These are phyloP conservation scores for Picochlorum costavermella DNA, from an alignment of 139 green algal genomes.

Conservation along the genomic window DNA sequence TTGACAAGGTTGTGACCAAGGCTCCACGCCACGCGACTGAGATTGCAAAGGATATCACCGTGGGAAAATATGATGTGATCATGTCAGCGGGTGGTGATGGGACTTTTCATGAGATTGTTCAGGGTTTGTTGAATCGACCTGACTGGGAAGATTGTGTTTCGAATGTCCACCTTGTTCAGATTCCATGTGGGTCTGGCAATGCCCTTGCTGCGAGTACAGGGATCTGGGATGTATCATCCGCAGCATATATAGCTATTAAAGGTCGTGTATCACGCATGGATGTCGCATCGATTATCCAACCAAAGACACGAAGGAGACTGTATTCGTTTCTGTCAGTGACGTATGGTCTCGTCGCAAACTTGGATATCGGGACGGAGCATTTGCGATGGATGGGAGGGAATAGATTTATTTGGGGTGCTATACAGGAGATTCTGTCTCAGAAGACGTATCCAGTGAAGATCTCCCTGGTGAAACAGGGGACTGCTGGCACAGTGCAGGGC, in stretches of 20 bases:
- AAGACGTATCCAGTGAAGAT: slow-evolving; percentile 1
- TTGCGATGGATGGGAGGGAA: slow-evolving; percentile 66
- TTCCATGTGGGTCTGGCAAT: slow-evolving; percentile 62
- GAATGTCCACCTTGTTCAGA: slow-evolving; percentile 32
- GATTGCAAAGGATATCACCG: slow-evolving; percentile 24
- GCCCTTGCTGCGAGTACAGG: slow-evolving; percentile 49
- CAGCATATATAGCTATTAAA: slow-evolving; percentile 45
- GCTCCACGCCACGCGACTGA: slow-evolving; percentile 42
- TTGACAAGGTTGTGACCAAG: slow-evolving; percentile 24
- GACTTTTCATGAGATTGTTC: slow-evolving; percentile 59
- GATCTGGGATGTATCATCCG: slow-evolving; percentile 47
- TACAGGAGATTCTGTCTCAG: slow-evolving; percentile 48
- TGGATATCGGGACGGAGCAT: slow-evolving; percentile 70
- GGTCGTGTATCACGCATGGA: slow-evolving; percentile 35
- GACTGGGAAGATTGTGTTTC: slow-evolving; percentile 53
- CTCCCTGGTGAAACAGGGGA: not conserved
- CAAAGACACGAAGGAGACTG: slow-evolving; percentile 22
- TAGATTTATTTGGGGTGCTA: slow-evolving; percentile 55
- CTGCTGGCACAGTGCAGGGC: not conserved
- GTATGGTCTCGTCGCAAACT: slow-evolving; percentile 63
- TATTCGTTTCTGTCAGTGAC: slow-evolving; percentile 55
- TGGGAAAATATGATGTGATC: slow-evolving; percentile 31
- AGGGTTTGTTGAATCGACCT: slow-evolving; percentile 53
- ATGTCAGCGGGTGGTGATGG: slow-evolving; percentile 65
- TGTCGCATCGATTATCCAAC: slow-evolving; percentile 57